phyloP scores from a whole-genome alignment of 2,329 filamentous ascomycete species.

The Calonectria montana region DNA sequence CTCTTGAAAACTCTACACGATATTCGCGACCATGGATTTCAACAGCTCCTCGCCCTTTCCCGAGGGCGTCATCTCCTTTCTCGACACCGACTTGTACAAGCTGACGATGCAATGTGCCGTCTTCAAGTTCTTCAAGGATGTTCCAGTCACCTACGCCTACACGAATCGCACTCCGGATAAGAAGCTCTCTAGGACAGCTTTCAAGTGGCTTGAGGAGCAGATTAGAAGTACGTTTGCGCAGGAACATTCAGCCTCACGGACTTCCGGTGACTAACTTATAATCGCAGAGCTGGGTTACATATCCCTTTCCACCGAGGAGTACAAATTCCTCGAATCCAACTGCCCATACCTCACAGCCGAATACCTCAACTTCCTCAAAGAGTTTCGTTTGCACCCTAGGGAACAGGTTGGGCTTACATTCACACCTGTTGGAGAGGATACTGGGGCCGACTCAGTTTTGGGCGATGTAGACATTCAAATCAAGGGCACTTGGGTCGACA shows the following conservation, averaged over 20 bases:
- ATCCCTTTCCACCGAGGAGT: conserved; percentile 81
- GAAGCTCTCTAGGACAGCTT: conserved; percentile 86
- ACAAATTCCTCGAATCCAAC: conserved; percentile 79
- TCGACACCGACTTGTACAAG: conserved; percentile 92
- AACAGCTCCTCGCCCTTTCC: conserved; percentile 75
- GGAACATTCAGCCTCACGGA: background rate
- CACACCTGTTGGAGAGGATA: conserved; percentile 63
- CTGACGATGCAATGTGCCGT: conserved; percentile 99
- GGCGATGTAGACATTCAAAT: conserved; percentile 84
- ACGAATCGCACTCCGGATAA: conserved; percentile 96
- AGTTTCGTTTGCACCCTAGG: conserved; percentile 83
- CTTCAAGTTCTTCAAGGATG: conserved; percentile 87
- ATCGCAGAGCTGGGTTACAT: conserved; percentile 82
- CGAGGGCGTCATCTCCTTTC: conserved; percentile 83
- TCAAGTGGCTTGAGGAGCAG: conserved; percentile 86
- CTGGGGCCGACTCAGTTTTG: conserved; percentile 71
- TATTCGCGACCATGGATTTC: conserved; percentile 66
- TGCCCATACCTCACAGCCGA: conserved; percentile 83
- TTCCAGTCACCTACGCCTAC: conserved; percentile 89
- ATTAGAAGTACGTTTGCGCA: conserved; percentile 73
- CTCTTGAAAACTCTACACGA: background rate
- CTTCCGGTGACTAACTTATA: conserved; percentile 40
- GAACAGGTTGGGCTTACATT: conserved; percentile 84
- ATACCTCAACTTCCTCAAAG: conserved; percentile 85
- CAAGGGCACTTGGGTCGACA: conserved; percentile 89